Conservation (phyloP, 2,329 filamentous ascomycete species). For the Zelopaecilomyces penicillatus region DNA sequence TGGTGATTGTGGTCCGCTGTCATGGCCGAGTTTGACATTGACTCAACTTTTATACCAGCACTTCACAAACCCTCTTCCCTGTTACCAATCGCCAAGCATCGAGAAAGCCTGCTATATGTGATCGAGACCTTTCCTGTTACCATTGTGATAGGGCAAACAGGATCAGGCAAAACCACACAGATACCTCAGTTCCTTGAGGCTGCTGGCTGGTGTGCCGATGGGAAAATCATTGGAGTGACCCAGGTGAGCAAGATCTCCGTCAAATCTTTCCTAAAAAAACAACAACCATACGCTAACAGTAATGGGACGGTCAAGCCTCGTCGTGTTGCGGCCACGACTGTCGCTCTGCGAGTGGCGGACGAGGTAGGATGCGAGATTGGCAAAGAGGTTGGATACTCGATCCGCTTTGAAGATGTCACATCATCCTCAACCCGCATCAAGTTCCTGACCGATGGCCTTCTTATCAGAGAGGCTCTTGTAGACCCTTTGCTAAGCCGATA, state of each 20-base stretch:
- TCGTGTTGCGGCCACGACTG: slow-evolving; percentile 82
- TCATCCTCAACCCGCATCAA: slow-evolving; percentile 82
- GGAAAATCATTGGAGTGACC: slow-evolving; percentile 78
- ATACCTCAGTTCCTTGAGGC: slow-evolving; percentile 85
- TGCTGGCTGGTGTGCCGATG: slow-evolving; percentile 80
- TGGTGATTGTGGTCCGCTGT: background rate
- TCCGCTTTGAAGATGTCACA: slow-evolving; percentile 85
- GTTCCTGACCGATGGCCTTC: slow-evolving; percentile 86
- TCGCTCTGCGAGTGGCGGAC: slow-evolving; percentile 80
- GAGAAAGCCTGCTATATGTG: slow-evolving; percentile 71
- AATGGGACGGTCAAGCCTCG: slow-evolving; percentile 52
- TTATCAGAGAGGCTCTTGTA: slow-evolving; percentile 85
- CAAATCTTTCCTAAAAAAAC: slow-evolving; percentile 4
- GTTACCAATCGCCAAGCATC: slow-evolving; percentile 79
- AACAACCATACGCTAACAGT: background rate
- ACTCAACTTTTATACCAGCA: slow-evolving; percentile 62
- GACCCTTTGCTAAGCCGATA: slow-evolving; percentile 87
- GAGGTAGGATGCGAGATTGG: slow-evolving; percentile 81
- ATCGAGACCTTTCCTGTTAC: slow-evolving; percentile 79
- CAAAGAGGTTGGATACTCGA: slow-evolving; percentile 88
- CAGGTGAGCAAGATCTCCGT: slow-evolving; percentile 53
- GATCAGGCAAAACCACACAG: slow-evolving; percentile 92
- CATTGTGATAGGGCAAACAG: slow-evolving; percentile 87
- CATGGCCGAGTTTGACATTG: slow-evolving; percentile 51
- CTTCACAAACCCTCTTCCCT: slow-evolving; percentile 78